Evolutionary conservation across 176 grass and related monocot species (phyloP).

Genomic region (Triticum dicoccoides): DNA sequence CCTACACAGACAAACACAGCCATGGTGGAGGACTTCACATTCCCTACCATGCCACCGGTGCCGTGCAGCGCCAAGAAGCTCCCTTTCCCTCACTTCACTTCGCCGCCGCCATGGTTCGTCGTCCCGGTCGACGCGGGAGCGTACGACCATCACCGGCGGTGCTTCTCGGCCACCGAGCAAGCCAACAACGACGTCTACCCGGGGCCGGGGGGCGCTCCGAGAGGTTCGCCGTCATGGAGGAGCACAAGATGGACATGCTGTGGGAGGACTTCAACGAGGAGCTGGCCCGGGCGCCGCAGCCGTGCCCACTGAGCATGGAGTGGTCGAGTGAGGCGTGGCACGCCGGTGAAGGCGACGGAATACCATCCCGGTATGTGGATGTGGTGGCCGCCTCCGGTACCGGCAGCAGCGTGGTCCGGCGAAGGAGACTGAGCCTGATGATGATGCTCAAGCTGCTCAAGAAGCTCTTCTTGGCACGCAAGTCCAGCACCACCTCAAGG

Average conservation of each 20-base stretch:
- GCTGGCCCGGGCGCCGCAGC: slow-evolving; percentile 25
- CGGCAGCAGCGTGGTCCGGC: slow-evolving; percentile 43
- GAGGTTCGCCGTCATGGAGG: slow-evolving; percentile 28
- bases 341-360: background rate
- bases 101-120: slow-evolving; percentile 64
- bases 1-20: background rate
- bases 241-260: slow-evolving; percentile 92
- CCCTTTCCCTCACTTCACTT: slow-evolving; percentile 52
- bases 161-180: slow-evolving; percentile 35
- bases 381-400: background rate
- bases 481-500: slow-evolving; percentile 19
- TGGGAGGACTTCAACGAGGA: slow-evolving; percentile 99
- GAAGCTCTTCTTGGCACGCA: slow-evolving; percentile 65
- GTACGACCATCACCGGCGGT: slow-evolving; percentile 37
- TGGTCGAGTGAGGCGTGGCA: slow-evolving; percentile 22
- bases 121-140: background rate
- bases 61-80: slow-evolving; percentile 40
- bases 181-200: background rate
- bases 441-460: slow-evolving; percentile 79
- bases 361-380: background rate
- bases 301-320: slow-evolving; percentile 44
- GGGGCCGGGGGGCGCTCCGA: background rate
- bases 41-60: slow-evolving; percentile 48
- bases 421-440: slow-evolving; percentile 51
- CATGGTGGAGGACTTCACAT: slow-evolving; percentile 96